Percentiles rank a stretch among this genome's conserved stretches.
Conservation (phyloP, 225 moss, liverwort and hornwort genomes). For the Pleurozium schreberi region DNA sequence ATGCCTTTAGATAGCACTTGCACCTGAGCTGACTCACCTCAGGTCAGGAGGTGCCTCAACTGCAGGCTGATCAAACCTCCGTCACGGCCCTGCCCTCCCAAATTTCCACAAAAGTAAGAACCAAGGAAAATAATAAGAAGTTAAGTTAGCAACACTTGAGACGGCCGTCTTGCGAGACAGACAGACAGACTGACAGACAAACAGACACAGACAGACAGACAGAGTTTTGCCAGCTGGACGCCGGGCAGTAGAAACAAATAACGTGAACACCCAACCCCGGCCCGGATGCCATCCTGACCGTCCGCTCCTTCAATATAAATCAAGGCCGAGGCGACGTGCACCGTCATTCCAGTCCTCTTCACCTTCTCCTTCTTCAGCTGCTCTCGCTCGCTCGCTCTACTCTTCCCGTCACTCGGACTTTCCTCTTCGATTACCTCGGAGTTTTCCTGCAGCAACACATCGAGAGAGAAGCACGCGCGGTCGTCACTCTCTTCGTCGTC, state of each 20-base stretch:
- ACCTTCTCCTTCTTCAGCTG: too few relatives aligned
- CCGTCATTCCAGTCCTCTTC: not conserved
- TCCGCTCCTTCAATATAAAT: not conserved
- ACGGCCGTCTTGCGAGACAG: not conserved
- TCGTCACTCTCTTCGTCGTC: not conserved
- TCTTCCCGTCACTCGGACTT: not conserved
- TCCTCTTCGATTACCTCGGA: not conserved
- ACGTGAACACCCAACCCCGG: fast-evolving
- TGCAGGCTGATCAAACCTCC: too few relatives aligned
- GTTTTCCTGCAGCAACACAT: not conserved
- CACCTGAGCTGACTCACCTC: not conserved
- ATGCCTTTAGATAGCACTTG: too few relatives aligned
- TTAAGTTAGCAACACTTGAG: not conserved
- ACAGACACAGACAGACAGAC: not conserved
- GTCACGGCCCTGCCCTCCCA: not conserved
- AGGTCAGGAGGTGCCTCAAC: not conserved
- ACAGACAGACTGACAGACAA: too few relatives aligned
- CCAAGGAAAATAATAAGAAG: not conserved
- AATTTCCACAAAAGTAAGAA: not conserved
- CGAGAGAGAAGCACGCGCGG: too few relatives aligned
- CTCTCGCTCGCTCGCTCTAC: not conserved
- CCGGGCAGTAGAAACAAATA: not conserved
- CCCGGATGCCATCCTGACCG: not conserved
- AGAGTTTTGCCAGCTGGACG: not conserved
- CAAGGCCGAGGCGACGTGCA: not conserved